These are phyloP conservation scores for Suillus hirtellus DNA, from an alignment of 768 basidiomycete species.

Conservation along the genomic window DNA sequence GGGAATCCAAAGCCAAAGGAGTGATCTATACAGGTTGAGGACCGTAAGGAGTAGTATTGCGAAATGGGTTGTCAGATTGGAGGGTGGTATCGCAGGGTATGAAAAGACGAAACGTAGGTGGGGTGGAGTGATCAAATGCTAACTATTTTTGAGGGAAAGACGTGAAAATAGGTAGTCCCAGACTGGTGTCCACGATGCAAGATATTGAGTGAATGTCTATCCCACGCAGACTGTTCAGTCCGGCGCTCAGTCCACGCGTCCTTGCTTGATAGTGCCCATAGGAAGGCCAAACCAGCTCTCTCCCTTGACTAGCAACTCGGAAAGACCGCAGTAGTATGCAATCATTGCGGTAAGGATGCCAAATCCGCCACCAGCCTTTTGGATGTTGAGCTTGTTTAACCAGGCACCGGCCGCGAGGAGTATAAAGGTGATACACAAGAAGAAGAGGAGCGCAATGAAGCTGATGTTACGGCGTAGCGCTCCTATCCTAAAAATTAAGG, in stretches of 20 bases:
- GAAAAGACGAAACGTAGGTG: background rate
- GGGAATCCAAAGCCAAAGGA: background rate
- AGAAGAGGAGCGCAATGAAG: conserved; percentile 50
- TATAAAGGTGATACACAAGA: conserved; percentile 54
- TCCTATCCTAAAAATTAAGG: conserved; percentile 40
- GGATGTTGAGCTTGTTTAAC: conserved; percentile 20
- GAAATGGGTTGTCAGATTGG: background rate
- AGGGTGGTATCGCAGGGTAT: conserved; percentile 2
- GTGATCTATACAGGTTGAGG: background rate
- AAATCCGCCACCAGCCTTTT: conserved; percentile 45
- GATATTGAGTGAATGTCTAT: background rate
- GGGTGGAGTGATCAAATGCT: background rate
- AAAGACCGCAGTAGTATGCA: conserved; percentile 47
- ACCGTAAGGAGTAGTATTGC: background rate
- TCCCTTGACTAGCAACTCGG: conserved; percentile 39
- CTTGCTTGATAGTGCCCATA: conserved; percentile 30
- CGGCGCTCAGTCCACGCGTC: background rate
- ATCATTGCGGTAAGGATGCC: conserved; percentile 48
- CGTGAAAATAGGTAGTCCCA: background rate
- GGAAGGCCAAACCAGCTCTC: conserved; percentile 44
- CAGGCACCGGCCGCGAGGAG: conserved; percentile 44
- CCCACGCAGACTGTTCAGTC: background rate
- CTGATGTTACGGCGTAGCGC: conserved; percentile 50
- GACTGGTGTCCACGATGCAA: background rate
- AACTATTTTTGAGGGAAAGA: conserved; percentile 8